Base-by-base conservation (phyloP, 1,139 yeast genomes). In the Arxiozyma slooffiae region DNA sequence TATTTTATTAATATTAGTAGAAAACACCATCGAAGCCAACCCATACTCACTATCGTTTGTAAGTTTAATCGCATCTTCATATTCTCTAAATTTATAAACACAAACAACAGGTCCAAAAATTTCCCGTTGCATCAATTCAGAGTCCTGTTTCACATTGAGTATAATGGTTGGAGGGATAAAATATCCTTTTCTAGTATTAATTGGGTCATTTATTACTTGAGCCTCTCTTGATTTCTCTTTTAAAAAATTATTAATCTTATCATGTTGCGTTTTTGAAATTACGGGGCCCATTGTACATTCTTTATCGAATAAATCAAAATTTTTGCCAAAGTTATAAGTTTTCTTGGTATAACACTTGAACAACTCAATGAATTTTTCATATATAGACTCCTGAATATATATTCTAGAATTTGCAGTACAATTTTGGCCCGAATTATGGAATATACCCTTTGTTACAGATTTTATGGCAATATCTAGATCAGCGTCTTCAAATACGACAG, bases 41-140 rank as follows among this genome's bases (percentile, higher is more conserved):
- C 94, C 94, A 64, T 85, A 89, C 45, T 72, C 73, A 23, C 92
- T 74, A 64, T 81, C 81, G 66, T 87, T 87, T 52, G 95, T 94
- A 60, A 77, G 71, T 51, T 70, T 70, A 45, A 89, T 68, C 24
- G 80, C 96, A 62, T 88, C 92, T 51, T 84, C 89, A 54, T 78
- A 80, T 47, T 82, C 77, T 51, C 72, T 71, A 70, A 89, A 89
- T 68, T 80, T 81, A 57, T 81, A 73, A 49, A 85, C 74, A n/a
- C 86, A 78, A 47, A 84, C 88, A 39, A 88, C 95, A n/a, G 97
- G 96, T 36, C 97, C 96, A 64, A 89, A 89, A 59, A 89, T 87
- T 70, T 84, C 92, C 58, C 83, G 89, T 61, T 71, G 73, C 52
- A 78, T 82, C 58, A 83, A 77, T 56, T 71, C 71, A 77, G 81